A percentile compares a stretch with the other conserved stretches of the same genome.
These are phyloP conservation scores for Sonneratia caseolaris DNA, from an alignment of 345 rosid species.

Conservation along the genomic window DNA sequence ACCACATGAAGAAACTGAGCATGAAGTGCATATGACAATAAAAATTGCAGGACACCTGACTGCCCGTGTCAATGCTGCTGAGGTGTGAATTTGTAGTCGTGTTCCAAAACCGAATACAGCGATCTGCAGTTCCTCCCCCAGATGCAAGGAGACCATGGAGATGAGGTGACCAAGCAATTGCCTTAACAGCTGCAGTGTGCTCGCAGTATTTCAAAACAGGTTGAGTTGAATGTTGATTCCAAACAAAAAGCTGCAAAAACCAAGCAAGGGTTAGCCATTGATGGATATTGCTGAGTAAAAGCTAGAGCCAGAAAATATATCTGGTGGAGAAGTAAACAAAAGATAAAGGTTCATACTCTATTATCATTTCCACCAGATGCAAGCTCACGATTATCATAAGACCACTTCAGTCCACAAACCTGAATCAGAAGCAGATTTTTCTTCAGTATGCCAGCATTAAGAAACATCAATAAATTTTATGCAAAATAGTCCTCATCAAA, in stretches of 20 bases:
- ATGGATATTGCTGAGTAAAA: too few relatives aligned
- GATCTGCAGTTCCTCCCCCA: conserved; percentile 96
- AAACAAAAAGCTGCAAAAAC: conserved; percentile 64
- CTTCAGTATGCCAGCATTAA: neutral
- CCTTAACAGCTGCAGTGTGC: conserved; percentile 97
- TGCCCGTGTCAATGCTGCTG: conserved; percentile 82
- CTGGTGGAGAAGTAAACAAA: neutral
- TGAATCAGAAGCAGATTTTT: conserved; percentile 15
- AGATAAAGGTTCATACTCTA: conserved; percentile 34
- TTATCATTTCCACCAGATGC: conserved; percentile 99
- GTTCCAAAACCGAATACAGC: conserved; percentile 99
- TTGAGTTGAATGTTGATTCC: conserved; percentile 94
- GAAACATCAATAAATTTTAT: too few relatives aligned
- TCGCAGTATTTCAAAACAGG: conserved; percentile 85
- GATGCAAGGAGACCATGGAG: conserved; percentile 94
- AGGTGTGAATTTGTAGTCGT: conserved; percentile 82
- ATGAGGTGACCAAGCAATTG: conserved; percentile 99
- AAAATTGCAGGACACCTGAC: conserved; percentile 46
- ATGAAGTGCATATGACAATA: neutral
- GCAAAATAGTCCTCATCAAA: too few relatives aligned
- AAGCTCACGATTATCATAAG: conserved; percentile 85
- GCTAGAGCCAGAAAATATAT: too few relatives aligned
- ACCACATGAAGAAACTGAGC: too few relatives aligned
- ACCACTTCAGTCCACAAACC: conserved; percentile 98
- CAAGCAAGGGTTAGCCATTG: neutral